These are phyloP conservation scores for Penstemon davidsonii DNA, from an alignment of 257 asterid species.

Conservation along the genomic window DNA sequence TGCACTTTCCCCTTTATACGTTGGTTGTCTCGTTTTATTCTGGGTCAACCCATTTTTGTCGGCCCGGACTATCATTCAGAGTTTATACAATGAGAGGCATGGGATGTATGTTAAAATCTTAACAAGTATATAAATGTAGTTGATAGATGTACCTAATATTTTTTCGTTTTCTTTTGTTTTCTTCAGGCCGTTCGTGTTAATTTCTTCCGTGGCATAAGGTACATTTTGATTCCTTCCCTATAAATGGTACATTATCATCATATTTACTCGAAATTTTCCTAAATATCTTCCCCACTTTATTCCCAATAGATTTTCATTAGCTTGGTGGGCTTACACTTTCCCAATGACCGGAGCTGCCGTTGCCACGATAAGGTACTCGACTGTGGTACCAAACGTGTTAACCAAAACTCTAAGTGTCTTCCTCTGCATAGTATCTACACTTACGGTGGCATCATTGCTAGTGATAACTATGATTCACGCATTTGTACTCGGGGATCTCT, in stretches of 20 bases:
- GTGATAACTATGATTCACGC: slow-evolving; percentile 39
- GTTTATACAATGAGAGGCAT: too few relatives aligned
- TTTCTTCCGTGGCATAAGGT: slow-evolving; percentile 68
- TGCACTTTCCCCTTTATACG: too few relatives aligned
- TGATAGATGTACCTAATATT: too few relatives aligned
- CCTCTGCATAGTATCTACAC: slow-evolving; percentile 50
- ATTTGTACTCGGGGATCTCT: slow-evolving; percentile 45
- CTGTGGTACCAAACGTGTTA: slow-evolving; percentile 30
- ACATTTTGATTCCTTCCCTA: not conserved
- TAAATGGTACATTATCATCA: too few relatives aligned
- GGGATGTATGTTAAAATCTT: too few relatives aligned
- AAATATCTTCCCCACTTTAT: too few relatives aligned
- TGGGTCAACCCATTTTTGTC: not conserved
- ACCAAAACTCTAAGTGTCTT: slow-evolving; percentile 37
- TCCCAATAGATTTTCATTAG: slow-evolving; percentile 42
- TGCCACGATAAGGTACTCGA: slow-evolving; percentile 53
- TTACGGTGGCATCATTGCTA: slow-evolving; percentile 34
- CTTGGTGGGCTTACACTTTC: slow-evolving; percentile 70
- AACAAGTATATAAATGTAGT: too few relatives aligned
- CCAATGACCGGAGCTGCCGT: slow-evolving; percentile 67
- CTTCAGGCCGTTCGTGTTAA: slow-evolving; percentile 59
- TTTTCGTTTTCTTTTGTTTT: not conserved
- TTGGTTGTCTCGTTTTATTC: too few relatives aligned
- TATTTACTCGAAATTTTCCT: too few relatives aligned
- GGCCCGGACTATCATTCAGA: too few relatives aligned